Base-by-base conservation (phyloP, 2,329 filamentous ascomycete species). In the Calonectria henricotiae region DNA sequence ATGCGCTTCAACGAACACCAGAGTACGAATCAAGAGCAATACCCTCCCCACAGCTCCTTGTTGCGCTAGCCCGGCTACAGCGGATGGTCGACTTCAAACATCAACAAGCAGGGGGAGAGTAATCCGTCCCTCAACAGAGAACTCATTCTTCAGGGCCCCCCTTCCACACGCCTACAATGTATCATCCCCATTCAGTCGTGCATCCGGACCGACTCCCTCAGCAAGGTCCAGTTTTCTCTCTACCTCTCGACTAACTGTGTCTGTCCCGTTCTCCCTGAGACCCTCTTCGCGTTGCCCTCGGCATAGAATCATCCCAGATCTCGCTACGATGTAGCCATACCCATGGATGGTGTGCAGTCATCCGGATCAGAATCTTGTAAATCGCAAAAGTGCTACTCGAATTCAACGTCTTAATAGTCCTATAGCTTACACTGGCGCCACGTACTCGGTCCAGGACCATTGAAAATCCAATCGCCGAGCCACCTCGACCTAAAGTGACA, bases 21-120 rank as follows among this genome's bases (percentile, higher is more conserved):
- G 32, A 41, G 39, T 17, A 25, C 58, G 20, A 62, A 39, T 23
- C 27, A 41, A 35, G 1, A 8, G 46, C 17, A 23, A 23, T n/a
- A 0, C 15, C 2, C 27, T 39, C 41, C 20, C 37, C 62, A 17
- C 41, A 41, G 43, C 47, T 49, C 5, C 23, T 51, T 20, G 20
- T 20, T 39, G 47, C 65, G 47, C 65, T 63, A 49, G 44, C 27
- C 60, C 65, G 47, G 65, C 65, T 63, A 49, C 37, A 58, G 65
- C 65, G 60, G 65, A 63, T 41, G 60, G 63, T 68, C 65, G 47
- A 68, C 65, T 58, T 58, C 47, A 63, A 54, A 37, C 65, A 49
- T 41, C 43, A 9, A 61, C 27, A 25, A 30, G 27, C 60, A 63
- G 60, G 65, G 58, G 35, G 25, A 41, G 32, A 32, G 44, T 43